Percentiles rank a stretch among this genome's conserved stretches.
These are phyloP conservation scores for Diospyros lotus DNA, from an alignment of 148 eudicot genomes.

Conservation along the genomic window DNA sequence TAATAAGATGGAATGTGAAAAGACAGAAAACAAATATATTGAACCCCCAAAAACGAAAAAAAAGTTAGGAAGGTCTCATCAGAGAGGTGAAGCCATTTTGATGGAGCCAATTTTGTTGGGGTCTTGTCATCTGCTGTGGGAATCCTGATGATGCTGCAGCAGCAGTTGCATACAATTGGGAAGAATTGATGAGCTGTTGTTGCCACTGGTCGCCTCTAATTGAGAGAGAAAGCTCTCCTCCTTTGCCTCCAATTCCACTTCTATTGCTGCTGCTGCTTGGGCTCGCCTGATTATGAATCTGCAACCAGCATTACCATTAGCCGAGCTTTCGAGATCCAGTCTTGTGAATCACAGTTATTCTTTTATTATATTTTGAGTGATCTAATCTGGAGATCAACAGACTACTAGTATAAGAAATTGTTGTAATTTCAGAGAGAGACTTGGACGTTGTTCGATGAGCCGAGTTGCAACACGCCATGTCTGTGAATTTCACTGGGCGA, in stretches of 20 bases:
- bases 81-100: slow-evolving; percentile 52
- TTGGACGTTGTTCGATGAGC: slow-evolving; percentile 43
- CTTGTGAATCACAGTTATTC: no score
- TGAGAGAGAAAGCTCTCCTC: slow-evolving; percentile 16
- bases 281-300: slow-evolving; percentile 50
- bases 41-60: slow-evolving; percentile 4
- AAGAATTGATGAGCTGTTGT: slow-evolving; percentile 18
- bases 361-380: no score
- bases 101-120: slow-evolving; percentile 45
- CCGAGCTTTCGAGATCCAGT: no score
- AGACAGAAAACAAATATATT: no score
- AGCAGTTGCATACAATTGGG: slow-evolving; percentile 35
- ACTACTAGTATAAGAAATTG: no score
- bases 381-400: background rate
- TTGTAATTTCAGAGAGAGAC: no score
- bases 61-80: slow-evolving; percentile 44
- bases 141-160: slow-evolving; percentile 99
- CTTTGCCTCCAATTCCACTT: slow-evolving; percentile 23
- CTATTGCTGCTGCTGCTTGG: slow-evolving; percentile 50
- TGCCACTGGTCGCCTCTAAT: slow-evolving; percentile 43
- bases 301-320: background rate
- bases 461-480: slow-evolving; percentile 27
- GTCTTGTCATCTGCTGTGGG: slow-evolving; percentile 62
- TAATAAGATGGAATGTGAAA: slow-evolving; percentile 32
- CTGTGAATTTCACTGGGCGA: slow-evolving; percentile 28